Percentiles rank a stretch among this genome's conserved stretches.
These are phyloP conservation scores for Ceratopteris richardii DNA, from an alignment of 75 land plant species.

Conservation along the genomic window DNA sequence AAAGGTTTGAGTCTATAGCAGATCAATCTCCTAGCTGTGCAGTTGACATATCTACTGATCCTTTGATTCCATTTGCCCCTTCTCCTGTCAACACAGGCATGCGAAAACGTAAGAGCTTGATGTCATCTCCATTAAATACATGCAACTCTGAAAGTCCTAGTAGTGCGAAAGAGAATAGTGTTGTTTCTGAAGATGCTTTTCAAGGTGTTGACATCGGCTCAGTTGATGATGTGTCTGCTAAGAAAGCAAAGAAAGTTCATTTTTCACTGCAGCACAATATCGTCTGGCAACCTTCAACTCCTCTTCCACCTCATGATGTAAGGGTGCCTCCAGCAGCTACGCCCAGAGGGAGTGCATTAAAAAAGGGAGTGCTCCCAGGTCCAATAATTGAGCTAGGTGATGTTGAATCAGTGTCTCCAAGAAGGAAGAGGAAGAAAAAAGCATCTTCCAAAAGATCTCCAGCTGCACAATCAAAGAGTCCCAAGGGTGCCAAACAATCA, in stretches of 20 bases:
- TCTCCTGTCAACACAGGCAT: slow-evolving; percentile 9
- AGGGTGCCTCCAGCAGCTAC: slow-evolving; percentile 41
- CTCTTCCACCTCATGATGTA: slow-evolving; percentile 38
- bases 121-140: neutral
- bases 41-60: neutral
- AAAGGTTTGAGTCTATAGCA: slow-evolving; percentile 29
- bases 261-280: slow-evolving; percentile 40
- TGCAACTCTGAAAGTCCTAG: neutral
- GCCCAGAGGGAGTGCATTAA: slow-evolving; percentile 46
- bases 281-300: slow-evolving; percentile 39
- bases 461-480: neutral
- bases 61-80: neutral
- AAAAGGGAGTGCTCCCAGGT: slow-evolving; percentile 42
- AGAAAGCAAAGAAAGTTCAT: slow-evolving; percentile 43
- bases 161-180: neutral
- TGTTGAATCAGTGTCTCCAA: neutral
- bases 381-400: slow-evolving; percentile 20
- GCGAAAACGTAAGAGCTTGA: slow-evolving; percentile 8
- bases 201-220: neutral
- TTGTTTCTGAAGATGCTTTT: neutral
- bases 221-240: slow-evolving; percentile 17
- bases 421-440: neutral
- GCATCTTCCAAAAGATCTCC: neutral
- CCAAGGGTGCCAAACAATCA: neutral
- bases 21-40: neutral